Evolutionary conservation across 2,329 filamentous ascomycete species (phyloP), one percentile per base, ranked within the genome.

Genomic region (Kalmusia sp.): DNA sequence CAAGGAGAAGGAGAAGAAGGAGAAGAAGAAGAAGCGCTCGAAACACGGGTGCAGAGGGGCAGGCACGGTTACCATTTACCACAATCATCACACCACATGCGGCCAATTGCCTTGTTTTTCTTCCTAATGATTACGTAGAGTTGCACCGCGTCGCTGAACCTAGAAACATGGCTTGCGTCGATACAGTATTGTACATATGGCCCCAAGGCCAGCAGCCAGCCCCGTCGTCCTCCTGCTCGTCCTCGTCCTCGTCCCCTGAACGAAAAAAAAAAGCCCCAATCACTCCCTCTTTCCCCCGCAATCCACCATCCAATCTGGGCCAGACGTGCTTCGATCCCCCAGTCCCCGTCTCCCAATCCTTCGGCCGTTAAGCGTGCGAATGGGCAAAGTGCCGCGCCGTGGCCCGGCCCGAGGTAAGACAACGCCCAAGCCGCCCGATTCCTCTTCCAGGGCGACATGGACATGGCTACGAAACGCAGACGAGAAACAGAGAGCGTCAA

Each of bases 401-500:
- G 46, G 46, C 31, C 14, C 46, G 46, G 46, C 37, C 46, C 46
- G 46, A 30, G 35, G 35, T 49, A 40, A 33, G 35, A 40, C 35
- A 33, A 34, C 35, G 28, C 35, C 37, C 37, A 35, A n/a, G 35
- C 46, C 35, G 35, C 21, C 22, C 37, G 4, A 4, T 15, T 14
- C 12, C 46, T 11, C 14, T n/a, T 15, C 14, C 24, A 28, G 21
- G 34, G 17, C 34, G 15, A 40, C 11, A 7, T n/a, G 9, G 46
- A 40, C 35, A 14, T n/a, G 44, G 15, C 3, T 33, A 19, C 46
- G 46, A 40, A 49, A 49, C 46, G 35, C 34, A n/a, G 37, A 34
- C 37, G 22, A 49, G 37, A 41, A 25, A 27, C 30, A 49, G 25
- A 1, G 6, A 34, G 22, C 27, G 7, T 14, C 3, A n/a, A 38